Conservation (phyloP, 305 asterid genomes). For the Andrographis paniculata region DNA sequence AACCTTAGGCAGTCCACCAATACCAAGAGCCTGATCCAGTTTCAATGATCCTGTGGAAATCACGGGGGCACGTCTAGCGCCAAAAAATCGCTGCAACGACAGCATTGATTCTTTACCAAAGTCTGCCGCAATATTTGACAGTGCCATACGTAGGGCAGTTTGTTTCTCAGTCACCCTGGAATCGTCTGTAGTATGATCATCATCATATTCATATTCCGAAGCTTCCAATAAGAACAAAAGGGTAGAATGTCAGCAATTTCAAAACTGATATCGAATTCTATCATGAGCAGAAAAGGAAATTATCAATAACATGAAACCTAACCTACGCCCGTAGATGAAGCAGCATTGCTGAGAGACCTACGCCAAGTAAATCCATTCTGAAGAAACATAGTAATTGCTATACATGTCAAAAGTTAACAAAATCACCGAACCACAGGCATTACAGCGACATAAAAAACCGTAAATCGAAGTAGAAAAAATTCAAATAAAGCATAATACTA, state of each 20-base stretch:
- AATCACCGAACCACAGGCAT: background rate
- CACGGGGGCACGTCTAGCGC: conserved; percentile 70
- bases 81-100: conserved; percentile 74
- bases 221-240: conserved; percentile 33
- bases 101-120: conserved; percentile 80
- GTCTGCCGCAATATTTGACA: conserved; percentile 58
- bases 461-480: background rate
- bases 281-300: background rate
- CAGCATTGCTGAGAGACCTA: conserved; percentile 30
- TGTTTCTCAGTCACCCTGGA: conserved; percentile 54
- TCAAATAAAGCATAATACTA: background rate
- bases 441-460: conserved; percentile 5
- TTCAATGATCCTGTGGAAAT: conserved; percentile 83
- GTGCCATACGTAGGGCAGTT: conserved; percentile 61
- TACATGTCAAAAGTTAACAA: conserved; percentile 7
- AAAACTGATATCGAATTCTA: no score
- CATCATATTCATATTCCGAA: conserved; percentile 50
- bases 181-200: conserved; percentile 59
- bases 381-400: conserved; percentile 9
- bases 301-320: background rate
- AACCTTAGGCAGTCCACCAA: conserved; percentile 96
- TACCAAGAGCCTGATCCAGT: conserved; percentile 89
- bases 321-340: conserved; percentile 32
- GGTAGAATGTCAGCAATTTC: no score
- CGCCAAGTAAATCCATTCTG: conserved; percentile 37